Percentiles rank a stretch among this genome's conserved stretches.
These are phyloP conservation scores for Globisporangium perplexum DNA, from an alignment of 352 stramenopile species.

Conservation along the genomic window DNA sequence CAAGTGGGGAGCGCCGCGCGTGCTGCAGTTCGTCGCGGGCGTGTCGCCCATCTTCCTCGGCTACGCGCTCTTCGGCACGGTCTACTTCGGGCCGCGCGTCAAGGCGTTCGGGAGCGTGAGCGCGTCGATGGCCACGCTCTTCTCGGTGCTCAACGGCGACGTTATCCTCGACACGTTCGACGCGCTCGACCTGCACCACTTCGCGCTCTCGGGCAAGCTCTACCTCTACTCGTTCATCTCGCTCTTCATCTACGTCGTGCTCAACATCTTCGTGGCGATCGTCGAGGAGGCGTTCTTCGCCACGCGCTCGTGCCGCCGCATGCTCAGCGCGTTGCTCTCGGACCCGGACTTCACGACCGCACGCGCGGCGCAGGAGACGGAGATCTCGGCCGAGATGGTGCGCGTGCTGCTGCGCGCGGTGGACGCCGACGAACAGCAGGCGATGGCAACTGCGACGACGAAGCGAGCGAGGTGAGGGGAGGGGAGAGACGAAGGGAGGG, in stretches of 20 bases:
- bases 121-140: slow-evolving; percentile 76
- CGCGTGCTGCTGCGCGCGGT: slow-evolving; percentile 41
- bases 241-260: slow-evolving; percentile 92
- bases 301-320: slow-evolving; percentile 56
- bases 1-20: slow-evolving; percentile 66
- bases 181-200: slow-evolving; percentile 66
- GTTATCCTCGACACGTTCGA: slow-evolving; percentile 90
- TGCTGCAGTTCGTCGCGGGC: slow-evolving; percentile 84
- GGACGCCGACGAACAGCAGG: slow-evolving; percentile 6
- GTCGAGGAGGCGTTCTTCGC: slow-evolving; percentile 90
- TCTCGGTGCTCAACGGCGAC: slow-evolving; percentile 89
- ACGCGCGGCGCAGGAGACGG: slow-evolving; percentile 30
- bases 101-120: slow-evolving; percentile 67
- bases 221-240: slow-evolving; percentile 89
- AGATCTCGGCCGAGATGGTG: slow-evolving; percentile 57
- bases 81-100: slow-evolving; percentile 84
- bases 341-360: slow-evolving; percentile 33
- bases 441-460: neutral
- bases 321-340: slow-evolving; percentile 53
- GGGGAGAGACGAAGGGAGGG: too few species aligned
- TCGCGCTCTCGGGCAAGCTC: slow-evolving; percentile 56
- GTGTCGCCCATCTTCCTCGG: slow-evolving; percentile 87
- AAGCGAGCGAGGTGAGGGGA: slow-evolving; percentile 2
- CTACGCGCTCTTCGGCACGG: slow-evolving; percentile 85
- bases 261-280: slow-evolving; percentile 92